Evolutionary conservation across 768 basidiomycete species (phyloP).

Genomic region (Nevesoporus exiguus): DNA sequence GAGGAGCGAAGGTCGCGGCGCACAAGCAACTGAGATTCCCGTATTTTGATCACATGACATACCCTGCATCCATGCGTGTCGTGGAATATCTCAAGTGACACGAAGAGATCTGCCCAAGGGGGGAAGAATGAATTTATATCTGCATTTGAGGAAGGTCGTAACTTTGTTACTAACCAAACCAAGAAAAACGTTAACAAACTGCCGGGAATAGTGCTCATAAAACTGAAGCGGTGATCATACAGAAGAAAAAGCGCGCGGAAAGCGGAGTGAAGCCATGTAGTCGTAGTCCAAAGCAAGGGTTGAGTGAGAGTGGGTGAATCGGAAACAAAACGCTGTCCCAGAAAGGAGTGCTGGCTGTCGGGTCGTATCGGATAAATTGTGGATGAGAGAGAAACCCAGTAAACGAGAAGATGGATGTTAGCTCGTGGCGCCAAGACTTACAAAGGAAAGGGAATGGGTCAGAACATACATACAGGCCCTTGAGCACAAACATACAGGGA

Average conservation of each 20-base stretch:
- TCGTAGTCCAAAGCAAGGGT: conserved; percentile 30
- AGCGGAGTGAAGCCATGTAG: conserved; percentile 16
- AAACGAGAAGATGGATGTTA: conserved; percentile 21
- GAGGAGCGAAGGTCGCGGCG: not conserved
- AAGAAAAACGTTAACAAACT: conserved; percentile 17
- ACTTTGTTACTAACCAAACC: conserved; percentile 18
- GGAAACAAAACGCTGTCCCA: conserved; percentile 24
- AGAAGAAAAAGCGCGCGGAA: conserved; percentile 5
- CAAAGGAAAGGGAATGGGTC: conserved; percentile 12
- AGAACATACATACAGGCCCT: conserved; percentile 6
- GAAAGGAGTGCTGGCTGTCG: conserved; percentile 22
- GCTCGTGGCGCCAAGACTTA: conserved; percentile 18
- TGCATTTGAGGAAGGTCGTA: conserved; percentile 16
- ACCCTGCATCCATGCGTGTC: not conserved
- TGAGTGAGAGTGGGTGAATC: conserved; percentile 10
- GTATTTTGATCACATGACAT: conserved; percentile 26
- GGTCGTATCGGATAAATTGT: conserved; percentile 16
- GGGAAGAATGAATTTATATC: conserved; percentile 25
- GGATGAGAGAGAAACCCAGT: conserved; percentile 12
- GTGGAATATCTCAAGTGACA: not conserved
- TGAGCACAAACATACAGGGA: conserved; percentile 1
- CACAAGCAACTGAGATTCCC: not conserved
- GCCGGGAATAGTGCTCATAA: conserved; percentile 12
- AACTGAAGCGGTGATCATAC: conserved; percentile 10
- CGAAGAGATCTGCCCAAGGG: not conserved